Evolutionary conservation across 441 rosid genomes (phyloP).

Genomic region (Sinapis alba): DNA sequence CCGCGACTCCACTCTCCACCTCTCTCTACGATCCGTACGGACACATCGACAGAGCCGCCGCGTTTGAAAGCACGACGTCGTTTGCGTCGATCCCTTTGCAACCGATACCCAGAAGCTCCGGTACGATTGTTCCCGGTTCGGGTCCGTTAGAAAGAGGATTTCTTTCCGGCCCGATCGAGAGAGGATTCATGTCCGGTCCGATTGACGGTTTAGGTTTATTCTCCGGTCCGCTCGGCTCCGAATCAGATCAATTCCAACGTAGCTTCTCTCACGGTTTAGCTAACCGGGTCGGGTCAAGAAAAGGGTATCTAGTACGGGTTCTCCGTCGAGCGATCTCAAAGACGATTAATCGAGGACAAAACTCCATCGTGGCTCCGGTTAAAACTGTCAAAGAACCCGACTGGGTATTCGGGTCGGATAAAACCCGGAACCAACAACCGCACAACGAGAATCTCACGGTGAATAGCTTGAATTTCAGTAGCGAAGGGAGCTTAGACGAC

Average conservation of each 20-base stretch:
- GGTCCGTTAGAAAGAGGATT: conserved; percentile 79
- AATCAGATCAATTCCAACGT: conserved; percentile 47
- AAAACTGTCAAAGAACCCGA: conserved; percentile 66
- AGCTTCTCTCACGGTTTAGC: conserved; percentile 59
- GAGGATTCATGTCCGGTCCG: conserved; percentile 78
- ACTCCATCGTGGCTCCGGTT: conserved; percentile 77
- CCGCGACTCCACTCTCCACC: conserved; percentile 61
- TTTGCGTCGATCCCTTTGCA: conserved; percentile 69
- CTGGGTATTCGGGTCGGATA: conserved; percentile 65
- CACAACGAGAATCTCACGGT: conserved; percentile 46
- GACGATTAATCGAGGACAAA: conserved; percentile 62
- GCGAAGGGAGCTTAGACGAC: conserved; percentile 48
- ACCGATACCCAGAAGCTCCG: conserved; percentile 63
- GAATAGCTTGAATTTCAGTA: conserved; percentile 44
- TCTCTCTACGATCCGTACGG: conserved; percentile 51
- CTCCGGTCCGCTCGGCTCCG: conserved; percentile 56
- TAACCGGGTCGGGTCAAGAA: conserved; percentile 37
- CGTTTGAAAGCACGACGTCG: conserved; percentile 64
- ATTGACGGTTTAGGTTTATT: conserved; percentile 57
- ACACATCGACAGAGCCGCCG: conserved; percentile 60
- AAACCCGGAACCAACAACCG: conserved; percentile 33
- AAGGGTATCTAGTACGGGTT: conserved; percentile 43
- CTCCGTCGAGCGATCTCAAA: conserved; percentile 55
- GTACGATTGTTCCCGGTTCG: conserved; percentile 45
- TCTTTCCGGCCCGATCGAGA: conserved; percentile 84